Conservation (phyloP, 352 stramenopile genomes). For the Phytophthora sp. region DNA sequence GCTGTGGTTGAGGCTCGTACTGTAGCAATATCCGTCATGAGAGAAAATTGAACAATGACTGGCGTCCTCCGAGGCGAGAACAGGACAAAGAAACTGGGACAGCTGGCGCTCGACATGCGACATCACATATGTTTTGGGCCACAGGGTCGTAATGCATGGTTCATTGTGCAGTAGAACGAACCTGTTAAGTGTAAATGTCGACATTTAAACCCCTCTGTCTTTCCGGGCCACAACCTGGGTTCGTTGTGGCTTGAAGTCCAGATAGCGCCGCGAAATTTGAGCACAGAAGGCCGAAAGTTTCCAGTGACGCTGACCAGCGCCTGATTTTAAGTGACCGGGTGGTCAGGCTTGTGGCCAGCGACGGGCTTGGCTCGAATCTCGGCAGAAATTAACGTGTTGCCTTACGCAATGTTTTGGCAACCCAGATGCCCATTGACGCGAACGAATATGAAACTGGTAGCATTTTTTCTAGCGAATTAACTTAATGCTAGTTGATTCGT, state of each 20-base stretch:
- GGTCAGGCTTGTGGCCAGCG: constrained; percentile 36
- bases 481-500: too few relatives aligned
- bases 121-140: constrained; percentile 29
- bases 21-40: constrained; percentile 27
- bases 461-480: too few relatives aligned
- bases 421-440: constrained; percentile 21
- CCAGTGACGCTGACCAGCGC: constrained; percentile 28
- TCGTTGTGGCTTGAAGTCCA: constrained; percentile 16
- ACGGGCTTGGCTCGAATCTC: constrained; percentile 4
- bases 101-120: constrained; percentile 3
- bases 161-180: not conserved
- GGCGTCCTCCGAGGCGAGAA: not conserved
- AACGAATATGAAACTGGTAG: constrained; percentile 25
- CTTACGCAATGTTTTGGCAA: constrained; percentile 4
- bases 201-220: constrained; percentile 26
- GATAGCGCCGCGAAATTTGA: constrained; percentile 36
- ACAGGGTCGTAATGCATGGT: constrained; percentile 28
- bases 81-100: constrained; percentile 30
- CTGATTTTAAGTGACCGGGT: constrained; percentile 42
- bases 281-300: constrained; percentile 28
- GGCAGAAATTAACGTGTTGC: constrained; percentile 25
- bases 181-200: not conserved
- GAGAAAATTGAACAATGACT: constrained; percentile 37
- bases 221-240: constrained; percentile 20
- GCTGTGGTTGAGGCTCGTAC: constrained; percentile 14